A percentile compares a stretch with the other conserved stretches of the same genome.
Evolutionary conservation across 2,329 filamentous ascomycete species (phyloP).

Genomic region (Metarhizium humberi): DNA sequence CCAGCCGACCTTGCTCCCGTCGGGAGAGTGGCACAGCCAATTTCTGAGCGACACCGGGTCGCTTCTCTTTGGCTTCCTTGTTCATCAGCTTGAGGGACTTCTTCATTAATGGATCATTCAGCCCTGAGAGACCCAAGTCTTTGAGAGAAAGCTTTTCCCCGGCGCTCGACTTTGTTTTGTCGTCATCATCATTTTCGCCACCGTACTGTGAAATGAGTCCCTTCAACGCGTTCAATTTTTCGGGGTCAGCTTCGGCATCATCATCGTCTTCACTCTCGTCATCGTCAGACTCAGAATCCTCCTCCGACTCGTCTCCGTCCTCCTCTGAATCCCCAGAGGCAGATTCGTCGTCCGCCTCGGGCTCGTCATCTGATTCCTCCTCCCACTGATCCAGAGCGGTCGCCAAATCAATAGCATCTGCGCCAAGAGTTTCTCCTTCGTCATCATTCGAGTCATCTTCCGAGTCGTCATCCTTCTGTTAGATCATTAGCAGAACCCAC

Average conservation of each 20-base stretch:
- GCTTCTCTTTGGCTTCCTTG: slow-evolving; percentile 46
- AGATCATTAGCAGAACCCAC: neutral
- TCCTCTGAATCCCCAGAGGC: slow-evolving; percentile 32
- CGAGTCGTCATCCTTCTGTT: slow-evolving; percentile 11
- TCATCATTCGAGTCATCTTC: slow-evolving; percentile 52
- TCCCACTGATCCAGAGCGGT: slow-evolving; percentile 47
- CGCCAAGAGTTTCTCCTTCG: slow-evolving; percentile 48
- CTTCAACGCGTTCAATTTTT: slow-evolving; percentile 56
- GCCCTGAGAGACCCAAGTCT: slow-evolving; percentile 61
- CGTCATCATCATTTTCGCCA: slow-evolving; percentile 50
- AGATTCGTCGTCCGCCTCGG: slow-evolving; percentile 33
- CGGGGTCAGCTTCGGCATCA: slow-evolving; percentile 36
- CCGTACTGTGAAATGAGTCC: slow-evolving; percentile 60
- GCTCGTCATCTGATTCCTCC: slow-evolving; percentile 38
- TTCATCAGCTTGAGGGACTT: slow-evolving; percentile 69
- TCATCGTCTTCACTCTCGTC: neutral
- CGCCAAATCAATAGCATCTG: slow-evolving; percentile 51
- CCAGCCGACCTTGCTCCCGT: slow-evolving; percentile 75
- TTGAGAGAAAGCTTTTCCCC: slow-evolving; percentile 64
- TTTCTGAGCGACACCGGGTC: slow-evolving; percentile 47
- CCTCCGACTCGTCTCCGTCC: slow-evolving; percentile 32
- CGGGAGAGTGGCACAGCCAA: slow-evolving; percentile 76
- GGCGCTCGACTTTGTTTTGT: slow-evolving; percentile 29
- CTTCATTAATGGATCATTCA: slow-evolving; percentile 67
- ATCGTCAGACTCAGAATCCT: slow-evolving; percentile 37